Base-by-base conservation (phyloP, 1,139 yeast genomes). In the Hansenula lynferdii region DNA sequence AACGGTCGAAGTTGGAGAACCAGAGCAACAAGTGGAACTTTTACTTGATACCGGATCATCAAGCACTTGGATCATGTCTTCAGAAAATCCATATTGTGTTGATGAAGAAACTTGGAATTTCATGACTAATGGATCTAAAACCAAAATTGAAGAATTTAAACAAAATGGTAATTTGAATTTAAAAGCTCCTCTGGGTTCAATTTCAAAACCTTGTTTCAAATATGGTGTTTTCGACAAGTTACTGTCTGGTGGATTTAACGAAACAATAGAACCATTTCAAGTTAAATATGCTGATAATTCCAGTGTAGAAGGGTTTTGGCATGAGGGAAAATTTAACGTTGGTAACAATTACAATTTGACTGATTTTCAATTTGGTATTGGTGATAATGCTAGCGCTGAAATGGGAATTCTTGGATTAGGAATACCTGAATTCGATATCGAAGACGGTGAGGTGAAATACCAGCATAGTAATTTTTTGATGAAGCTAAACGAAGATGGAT, bases 1-100 rank as follows among this genome's bases (percentile, higher is more conserved):
- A 5, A 26, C 18, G 1, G 41, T 34, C 1, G 51, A 57, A 12
- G 47, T 80, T 16, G 89, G 87, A 2, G 67, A 80, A 2, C 74
- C 79, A n/a, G 59, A 64, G 0, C 79, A 75, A 48, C 53, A 58
- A 5, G 65, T 79, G 17, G 64, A 62, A 18, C 72, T 77, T 3
- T 59, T 78, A 45, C 54, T 83, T 19, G 89, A 82, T 52, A 82
- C 89, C 5, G 89, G 87, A 0, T 78, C 85, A 1, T 67, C 82
- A 6, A 84, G 78, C 50, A 61, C 80, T 43, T 82, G 89, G 89
- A 74, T 80, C 26, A 49, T 55, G 33, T 36, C 47, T 2, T 22
- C 45, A 8, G 37, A 43, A n/a, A 61, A 62, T 42, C 57, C 59
- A 3, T 53, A 49, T 40, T 54, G 58, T 40, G 47, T 54, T 1